Base-by-base conservation (phyloP, 345 rosid species). In the Eucalyptus regnans region DNA sequence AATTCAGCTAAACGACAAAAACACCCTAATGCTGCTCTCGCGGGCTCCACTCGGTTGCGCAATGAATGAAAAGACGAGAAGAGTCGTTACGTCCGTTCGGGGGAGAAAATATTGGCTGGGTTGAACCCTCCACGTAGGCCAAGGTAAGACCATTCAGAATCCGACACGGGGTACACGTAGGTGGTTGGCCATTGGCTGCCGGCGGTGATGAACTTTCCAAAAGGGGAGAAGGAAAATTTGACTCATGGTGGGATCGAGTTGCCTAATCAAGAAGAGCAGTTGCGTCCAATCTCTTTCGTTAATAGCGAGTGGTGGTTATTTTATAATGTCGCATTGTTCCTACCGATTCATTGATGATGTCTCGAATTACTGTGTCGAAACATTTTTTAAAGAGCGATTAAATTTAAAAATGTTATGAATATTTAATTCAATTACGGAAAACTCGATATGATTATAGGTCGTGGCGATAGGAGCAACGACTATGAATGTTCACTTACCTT, bases 401-500 rank as follows among this genome's bases (percentile, higher is more conserved):
- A 4, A 56, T 56, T 56, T 56, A n/a, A 5, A 0, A 3, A n/a
- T 64, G 4, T 3, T 15, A n/a, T n/a, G 5, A 8, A n/a, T n/a
- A 7, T 64, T 7, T 0, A 13, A 64, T 64, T 29, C 1, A 31
- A 8, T 0, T 14, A 64, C 5, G 1, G 2, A 64, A 64, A n/a
- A 3, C 3, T n/a, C 0, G 10, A 62, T n/a, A 62, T 62, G 17
- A 14, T 29, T 62, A 62, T 62, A 52, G 1, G 2, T 52, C 1
- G 2, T 52, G 9, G 4, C 1, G 71, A 29, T 62, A 12, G 1
- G 8, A 62, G 31, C 15, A 62, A 12, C 9, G 5, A 9, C 0
- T 3, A 20, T 56, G 11, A 2, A 56, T 20, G 12, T 56, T 22
- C 60, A 52, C 23, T 52, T 52, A 52, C 23, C 9, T 3, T 52